Percentiles rank a stretch among this genome's conserved stretches.
phyloP scores from a whole-genome alignment of 2,329 filamentous ascomycete species.

The Penicillium janthinellum region DNA sequence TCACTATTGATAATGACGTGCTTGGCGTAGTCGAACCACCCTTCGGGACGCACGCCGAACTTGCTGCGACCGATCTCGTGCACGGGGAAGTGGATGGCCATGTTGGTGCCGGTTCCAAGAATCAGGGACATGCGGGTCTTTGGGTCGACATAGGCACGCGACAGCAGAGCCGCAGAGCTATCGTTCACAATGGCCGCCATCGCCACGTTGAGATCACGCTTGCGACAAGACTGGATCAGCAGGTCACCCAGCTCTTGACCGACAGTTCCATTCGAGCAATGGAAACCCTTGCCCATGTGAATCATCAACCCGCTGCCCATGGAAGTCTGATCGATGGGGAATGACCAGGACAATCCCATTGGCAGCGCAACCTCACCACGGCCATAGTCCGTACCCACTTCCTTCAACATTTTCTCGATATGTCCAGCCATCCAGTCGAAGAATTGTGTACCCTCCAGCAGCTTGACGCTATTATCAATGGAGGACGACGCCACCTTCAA shows the following conservation, averaged over 20 bases:
- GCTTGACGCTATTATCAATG: constrained; percentile 60
- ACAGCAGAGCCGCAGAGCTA: constrained; percentile 62
- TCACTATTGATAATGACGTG: constrained; percentile 68
- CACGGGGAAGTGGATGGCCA: constrained; percentile 63
- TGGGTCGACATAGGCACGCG: constrained; percentile 62
- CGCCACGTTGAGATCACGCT: constrained; percentile 57
- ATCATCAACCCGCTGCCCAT: constrained; percentile 58
- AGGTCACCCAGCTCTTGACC: constrained; percentile 62
- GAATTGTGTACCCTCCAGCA: constrained; percentile 58
- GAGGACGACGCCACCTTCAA: constrained; percentile 56
- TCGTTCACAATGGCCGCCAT: constrained; percentile 67
- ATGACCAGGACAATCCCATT: constrained; percentile 68
- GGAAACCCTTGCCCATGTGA: constrained; percentile 67
- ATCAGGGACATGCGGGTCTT: constrained; percentile 65
- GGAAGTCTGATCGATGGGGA: constrained; percentile 67
- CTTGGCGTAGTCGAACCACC: constrained; percentile 59
- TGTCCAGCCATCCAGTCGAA: constrained; percentile 68
- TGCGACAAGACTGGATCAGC: constrained; percentile 60
- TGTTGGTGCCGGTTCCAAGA: constrained; percentile 66
- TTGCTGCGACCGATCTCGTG: constrained; percentile 56
- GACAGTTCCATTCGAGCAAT: constrained; percentile 60
- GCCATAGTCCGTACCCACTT: constrained; percentile 44
- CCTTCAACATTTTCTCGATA: constrained; percentile 57
- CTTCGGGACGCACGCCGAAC: constrained; percentile 56
- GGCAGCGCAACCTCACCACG: constrained; percentile 47